Evolutionary conservation across 1,284 basidiomycete genomes (phyloP), one percentile per base, ranked within the genome.

Genomic region (Cryptococcus sp.): DNA sequence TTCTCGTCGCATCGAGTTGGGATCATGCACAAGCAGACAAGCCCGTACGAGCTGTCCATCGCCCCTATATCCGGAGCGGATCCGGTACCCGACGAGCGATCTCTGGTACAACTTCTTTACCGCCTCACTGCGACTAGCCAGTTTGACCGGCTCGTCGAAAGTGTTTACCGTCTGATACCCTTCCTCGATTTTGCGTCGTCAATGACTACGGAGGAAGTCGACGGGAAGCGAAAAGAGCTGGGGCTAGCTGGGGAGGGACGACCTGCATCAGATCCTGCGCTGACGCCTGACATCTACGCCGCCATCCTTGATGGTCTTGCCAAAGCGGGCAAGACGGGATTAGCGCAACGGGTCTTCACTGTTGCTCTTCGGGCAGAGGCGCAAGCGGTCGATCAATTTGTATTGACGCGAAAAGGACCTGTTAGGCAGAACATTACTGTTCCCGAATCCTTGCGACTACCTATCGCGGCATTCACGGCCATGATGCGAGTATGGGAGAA

Each of bases 341-440:
- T 77, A 0, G 72, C 69, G 3, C 71, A 75, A 52, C 62, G 73
- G 13, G 58, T 77, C 2, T 75, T 60, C 57, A 40, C 35, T 3
- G 52, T 72, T 13, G 72, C 70, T 6, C 41, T 65, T 25, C 45
- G 59, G 23, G 56, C 63, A 5, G 63, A 68, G 47, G 39, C 49
- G 16, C 41, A 39, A 11, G 51, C 47, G 50, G 43, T 52, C 3
- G 38, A 41, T 16, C 35, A 62, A 35, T 49, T 27, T 6, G 22
- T 46, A 22, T 20, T n/a, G 41, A 35, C 30, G 22, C 38, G 22
- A 22, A 49, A 53, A 22, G 27, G 46, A 35, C 13, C 15, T 35
- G n/a, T 30, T 30, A 30, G 17, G 27, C 19, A 40, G 50, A 23
- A 13, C 38, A 19, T 49, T 27, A 10, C 43, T 16, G 30, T 58